Evolutionary conservation across 2,329 filamentous ascomycete species (phyloP), one percentile per base, ranked within the genome.

Genomic region (Neoarthrinium moseri): DNA sequence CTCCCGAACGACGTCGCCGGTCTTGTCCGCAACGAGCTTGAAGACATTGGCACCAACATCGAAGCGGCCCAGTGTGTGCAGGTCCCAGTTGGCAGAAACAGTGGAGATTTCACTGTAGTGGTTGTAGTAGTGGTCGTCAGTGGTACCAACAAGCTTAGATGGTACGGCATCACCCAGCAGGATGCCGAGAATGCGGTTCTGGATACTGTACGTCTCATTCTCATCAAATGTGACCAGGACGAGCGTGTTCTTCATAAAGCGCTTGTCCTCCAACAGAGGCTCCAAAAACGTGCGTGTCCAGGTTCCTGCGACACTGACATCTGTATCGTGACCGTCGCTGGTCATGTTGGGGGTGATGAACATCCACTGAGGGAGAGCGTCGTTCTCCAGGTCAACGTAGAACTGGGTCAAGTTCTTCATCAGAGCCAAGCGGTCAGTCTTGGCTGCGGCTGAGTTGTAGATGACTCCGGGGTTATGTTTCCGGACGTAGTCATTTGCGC

Each of bases 211-310:
- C 8, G 78, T 82, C 56, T 85, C 80, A 62, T 84, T 87, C 69
- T 94, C 89, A 53, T 94, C 89, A 58, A 90, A 94, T 8, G 83
- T 91, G 49, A 94, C 65, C 5, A 92, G 71, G 8, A 94, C 77
- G 1, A 94, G 76, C 0, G 87, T 91, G 59, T 87, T 81, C 40
- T 87, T 71, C 80, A 85, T 87, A 66, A 94, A 92, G 54, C 84
- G 78, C 39, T 71, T 65, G 68, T 92, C 78, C 27, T 75, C 63
- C 6, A 94, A 73, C 7, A 94, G 80, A 0, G 87, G 87, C 47
- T 80, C 75, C 2, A 94, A 66, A 69, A 91, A 91, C 38, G 60
- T 69, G 29, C 80, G 77, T 12, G 81, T 78, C 86, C 87, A 94
- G 12, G 67, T 57, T 3, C 86, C 86, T 2, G 87, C 86, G 22